Conservation (phyloP, 768 basidiomycete species). For the Suillus brevipes region DNA sequence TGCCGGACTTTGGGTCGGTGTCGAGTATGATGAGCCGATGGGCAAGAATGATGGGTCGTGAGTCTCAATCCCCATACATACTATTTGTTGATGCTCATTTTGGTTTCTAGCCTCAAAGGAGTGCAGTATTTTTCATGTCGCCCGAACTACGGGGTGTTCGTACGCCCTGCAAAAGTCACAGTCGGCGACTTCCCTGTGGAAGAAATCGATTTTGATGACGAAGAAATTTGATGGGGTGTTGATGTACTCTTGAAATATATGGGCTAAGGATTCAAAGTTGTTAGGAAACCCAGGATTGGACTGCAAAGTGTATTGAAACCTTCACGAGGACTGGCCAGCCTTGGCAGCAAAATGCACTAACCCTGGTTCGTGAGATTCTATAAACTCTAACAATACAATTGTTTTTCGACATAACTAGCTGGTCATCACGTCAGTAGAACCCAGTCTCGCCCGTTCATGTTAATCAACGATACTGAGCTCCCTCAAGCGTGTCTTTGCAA, state of each 20-base stretch:
- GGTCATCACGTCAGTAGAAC: neutral
- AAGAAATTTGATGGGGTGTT: conserved; percentile 51
- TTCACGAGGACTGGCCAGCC: neutral
- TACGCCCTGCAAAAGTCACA: conserved; percentile 76
- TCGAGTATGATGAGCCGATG: conserved; percentile 94
- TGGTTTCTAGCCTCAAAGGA: conserved; percentile 67
- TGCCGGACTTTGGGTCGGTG: conserved; percentile 78
- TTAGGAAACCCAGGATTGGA: neutral
- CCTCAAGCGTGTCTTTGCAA: conserved; percentile 77
- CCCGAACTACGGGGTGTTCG: conserved; percentile 81
- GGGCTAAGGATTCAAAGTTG: neutral
- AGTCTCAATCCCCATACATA: conserved; percentile 34
- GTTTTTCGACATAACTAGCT: neutral
- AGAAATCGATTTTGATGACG: conserved; percentile 74
- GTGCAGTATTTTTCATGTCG: conserved; percentile 82
- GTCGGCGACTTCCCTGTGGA: conserved; percentile 88
- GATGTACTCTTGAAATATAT: neutral
- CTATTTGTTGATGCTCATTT: neutral
- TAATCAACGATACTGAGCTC: conserved; percentile 80
- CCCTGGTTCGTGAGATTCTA: neutral
- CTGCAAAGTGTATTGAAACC: neutral
- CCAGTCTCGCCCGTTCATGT: neutral
- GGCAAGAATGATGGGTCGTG: conserved; percentile 96
- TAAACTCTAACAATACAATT: neutral
- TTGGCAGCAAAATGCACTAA: neutral